Evolutionary conservation across 2,329 filamentous ascomycete species (phyloP), one percentile per base, ranked within the genome.

Genomic region (Chaetomiaceae sp.): DNA sequence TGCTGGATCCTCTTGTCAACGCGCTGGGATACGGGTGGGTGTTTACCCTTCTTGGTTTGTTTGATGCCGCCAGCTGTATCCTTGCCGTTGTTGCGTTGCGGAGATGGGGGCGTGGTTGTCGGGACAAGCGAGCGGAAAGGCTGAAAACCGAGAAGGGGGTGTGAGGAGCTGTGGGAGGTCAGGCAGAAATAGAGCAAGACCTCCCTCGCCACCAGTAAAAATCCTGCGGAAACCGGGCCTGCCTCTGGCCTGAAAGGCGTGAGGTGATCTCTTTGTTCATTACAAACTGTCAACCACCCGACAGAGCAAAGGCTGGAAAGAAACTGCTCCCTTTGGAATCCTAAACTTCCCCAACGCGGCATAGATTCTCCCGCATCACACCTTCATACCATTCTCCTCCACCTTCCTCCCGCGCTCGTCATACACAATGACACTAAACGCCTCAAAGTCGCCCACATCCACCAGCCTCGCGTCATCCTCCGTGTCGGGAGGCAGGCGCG

Each of bases 331-430:
- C n/a, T n/a, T n/a, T n/a, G n/a, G n/a, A n/a, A n/a, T n/a, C n/a
- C n/a, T n/a, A n/a, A n/a, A n/a, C n/a, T n/a, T n/a, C n/a, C n/a
- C n/a, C n/a, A n/a, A n/a, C n/a, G n/a, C n/a, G n/a, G n/a, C n/a
- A n/a, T n/a, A n/a, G n/a, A n/a, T n/a, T n/a, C 17, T 33, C 27
- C 38, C 14, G 2, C 34, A n/a, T 48, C 17, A 63, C n/a, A 66
- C 61, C 59, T 56, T 61, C 45, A 67, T 63, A 14, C 65, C 65
- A 34, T 67, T 67, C 60, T 67, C 65, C 57, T 61, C 54, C 19
- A 66, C 47, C 54, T 66, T 67, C 52, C 61, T 60, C 6, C 66
- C 64, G 45, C 57, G 57, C 27, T 64, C 65, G 43, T 67, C 63
- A 44, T 62, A 68, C 12, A 65, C 40, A 37, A 67, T 65, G 6